Evolutionary conservation across 495 filamentous ascomycete species (phyloP).

Genomic region (Parathielavia hyrcaniae): DNA sequence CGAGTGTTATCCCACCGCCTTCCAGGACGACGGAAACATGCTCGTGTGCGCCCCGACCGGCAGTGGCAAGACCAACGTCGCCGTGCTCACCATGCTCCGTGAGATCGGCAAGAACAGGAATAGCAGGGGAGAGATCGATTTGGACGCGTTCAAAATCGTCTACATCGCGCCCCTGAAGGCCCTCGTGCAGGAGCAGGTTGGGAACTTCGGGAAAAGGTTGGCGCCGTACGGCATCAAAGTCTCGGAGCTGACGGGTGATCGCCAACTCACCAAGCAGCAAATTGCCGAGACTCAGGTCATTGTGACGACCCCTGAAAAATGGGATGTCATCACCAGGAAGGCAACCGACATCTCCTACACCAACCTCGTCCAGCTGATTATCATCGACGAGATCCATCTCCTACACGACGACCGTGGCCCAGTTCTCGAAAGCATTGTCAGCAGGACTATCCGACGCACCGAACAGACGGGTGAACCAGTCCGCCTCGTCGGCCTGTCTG

Average conservation of each 20-base stretch:
- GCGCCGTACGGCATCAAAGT: slow-evolving; percentile 89
- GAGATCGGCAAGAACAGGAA: slow-evolving; percentile 96
- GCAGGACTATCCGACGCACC: slow-evolving; percentile 81
- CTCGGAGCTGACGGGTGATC: slow-evolving; percentile 90
- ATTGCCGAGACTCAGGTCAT: slow-evolving; percentile 98
- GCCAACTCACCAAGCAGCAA: slow-evolving; percentile 97
- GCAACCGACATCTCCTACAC: slow-evolving; percentile 96
- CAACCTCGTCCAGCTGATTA: slow-evolving; percentile 86
- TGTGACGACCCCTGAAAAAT: slow-evolving; percentile 98
- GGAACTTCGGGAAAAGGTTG: slow-evolving; percentile 88
- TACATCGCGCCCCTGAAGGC: slow-evolving; percentile 94
- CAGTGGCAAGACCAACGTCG: slow-evolving; percentile 97
- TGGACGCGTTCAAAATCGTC: slow-evolving; percentile 96
- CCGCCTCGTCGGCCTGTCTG: slow-evolving; percentile 84
- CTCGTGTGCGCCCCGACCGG: slow-evolving; percentile 95
- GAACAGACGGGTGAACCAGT: slow-evolving; percentile 92
- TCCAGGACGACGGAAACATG: slow-evolving; percentile 94
- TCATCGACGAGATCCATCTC: slow-evolving; percentile 97
- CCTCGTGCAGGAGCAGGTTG: slow-evolving; percentile 92
- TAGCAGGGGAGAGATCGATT: slow-evolving; percentile 78
- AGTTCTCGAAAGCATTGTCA: slow-evolving; percentile 94
- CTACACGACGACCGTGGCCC: slow-evolving; percentile 96
- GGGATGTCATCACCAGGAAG: slow-evolving; percentile 98
- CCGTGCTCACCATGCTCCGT: slow-evolving; percentile 91
- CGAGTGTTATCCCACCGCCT: slow-evolving; percentile 82